Conservation (phyloP, 2,329 filamentous ascomycete species). For the Diplodia sapinea region DNA sequence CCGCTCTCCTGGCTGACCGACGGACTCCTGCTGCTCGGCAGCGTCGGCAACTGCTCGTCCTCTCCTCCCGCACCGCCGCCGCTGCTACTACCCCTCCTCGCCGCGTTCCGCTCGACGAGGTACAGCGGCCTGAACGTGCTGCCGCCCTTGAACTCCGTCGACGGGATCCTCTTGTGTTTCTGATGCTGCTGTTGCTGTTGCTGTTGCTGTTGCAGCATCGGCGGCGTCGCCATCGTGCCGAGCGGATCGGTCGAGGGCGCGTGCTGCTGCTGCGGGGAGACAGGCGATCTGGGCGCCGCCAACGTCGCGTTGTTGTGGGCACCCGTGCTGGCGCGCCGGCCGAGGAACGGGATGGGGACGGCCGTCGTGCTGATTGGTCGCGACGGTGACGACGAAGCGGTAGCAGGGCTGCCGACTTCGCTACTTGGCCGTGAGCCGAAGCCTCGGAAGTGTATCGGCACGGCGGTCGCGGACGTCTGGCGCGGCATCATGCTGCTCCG, state of each 20-base stretch:
- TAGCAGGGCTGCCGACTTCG: not conserved
- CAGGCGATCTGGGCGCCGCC: constrained; percentile 46
- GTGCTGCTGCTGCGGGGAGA: not conserved
- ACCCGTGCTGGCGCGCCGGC: constrained; percentile 2
- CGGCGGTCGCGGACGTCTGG: constrained; percentile 17
- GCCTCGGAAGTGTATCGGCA: constrained; percentile 23
- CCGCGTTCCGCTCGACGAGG: constrained; percentile 69
- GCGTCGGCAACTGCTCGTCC: constrained; percentile 55
- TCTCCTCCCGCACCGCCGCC: not conserved
- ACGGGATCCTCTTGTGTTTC: constrained; percentile 55
- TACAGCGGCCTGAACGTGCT: constrained; percentile 81
- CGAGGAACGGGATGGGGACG: constrained; percentile 26
- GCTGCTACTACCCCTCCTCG: constrained; percentile 42
- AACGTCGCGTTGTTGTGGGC: constrained; percentile 48
- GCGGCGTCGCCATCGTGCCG: constrained; percentile 1
- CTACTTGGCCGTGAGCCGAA: not conserved
- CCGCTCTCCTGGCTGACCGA: constrained; percentile 11
- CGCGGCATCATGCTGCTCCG: constrained; percentile 4
- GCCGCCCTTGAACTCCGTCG: constrained; percentile 57
- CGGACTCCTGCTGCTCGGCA: constrained; percentile 56
- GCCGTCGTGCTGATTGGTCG: not conserved
- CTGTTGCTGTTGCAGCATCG: not conserved
- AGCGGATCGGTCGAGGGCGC: not conserved
- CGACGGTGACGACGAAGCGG: not conserved
- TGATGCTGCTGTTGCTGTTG: constrained; percentile 34